Evolutionary conservation across 257 asterid genomes (phyloP).

Genomic region (Petunia secreta): DNA sequence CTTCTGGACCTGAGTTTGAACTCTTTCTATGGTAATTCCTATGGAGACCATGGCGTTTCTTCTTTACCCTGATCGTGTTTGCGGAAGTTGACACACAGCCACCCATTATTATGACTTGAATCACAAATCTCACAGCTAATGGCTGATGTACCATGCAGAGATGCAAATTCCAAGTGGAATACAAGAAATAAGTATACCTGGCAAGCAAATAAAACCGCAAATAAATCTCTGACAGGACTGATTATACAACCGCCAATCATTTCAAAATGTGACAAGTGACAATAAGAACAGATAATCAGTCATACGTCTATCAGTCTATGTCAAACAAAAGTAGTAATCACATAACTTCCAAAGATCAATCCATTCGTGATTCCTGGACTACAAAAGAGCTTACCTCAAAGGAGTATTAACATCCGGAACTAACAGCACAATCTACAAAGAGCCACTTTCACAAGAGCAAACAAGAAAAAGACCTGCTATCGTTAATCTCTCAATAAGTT

Average conservation of each 20-base stretch:
- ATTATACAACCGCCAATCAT: neutral
- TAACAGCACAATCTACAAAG: constrained; percentile 2
- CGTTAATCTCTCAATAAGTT: neutral
- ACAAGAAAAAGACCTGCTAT: neutral
- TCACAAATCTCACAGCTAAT: constrained; percentile 27
- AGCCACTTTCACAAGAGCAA: neutral
- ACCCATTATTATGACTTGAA: constrained; percentile 63
- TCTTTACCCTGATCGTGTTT: constrained; percentile 39
- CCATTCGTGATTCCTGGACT: neutral
- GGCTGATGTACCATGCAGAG: neutral
- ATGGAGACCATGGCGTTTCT: constrained; percentile 43
- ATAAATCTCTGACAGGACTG: neutral
- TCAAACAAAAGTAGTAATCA: neutral
- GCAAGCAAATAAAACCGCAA: neutral
- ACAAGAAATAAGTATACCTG: constrained; percentile 14
- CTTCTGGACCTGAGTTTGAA: constrained; percentile 42
- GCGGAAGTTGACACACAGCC: constrained; percentile 73
- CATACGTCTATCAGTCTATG: neutral
- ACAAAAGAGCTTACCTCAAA: constrained; percentile 9
- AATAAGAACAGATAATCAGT: neutral
- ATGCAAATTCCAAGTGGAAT: constrained; percentile 29
- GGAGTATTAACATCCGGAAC: neutral
- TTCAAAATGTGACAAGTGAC: neutral
- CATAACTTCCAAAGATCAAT: neutral
- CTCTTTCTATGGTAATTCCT: constrained; percentile 52